A percentile compares a stretch with the other conserved stretches of the same genome.
Evolutionary conservation across 352 stramenopile genomes (phyloP).

Genomic region (Pythium guiyangense): DNA sequence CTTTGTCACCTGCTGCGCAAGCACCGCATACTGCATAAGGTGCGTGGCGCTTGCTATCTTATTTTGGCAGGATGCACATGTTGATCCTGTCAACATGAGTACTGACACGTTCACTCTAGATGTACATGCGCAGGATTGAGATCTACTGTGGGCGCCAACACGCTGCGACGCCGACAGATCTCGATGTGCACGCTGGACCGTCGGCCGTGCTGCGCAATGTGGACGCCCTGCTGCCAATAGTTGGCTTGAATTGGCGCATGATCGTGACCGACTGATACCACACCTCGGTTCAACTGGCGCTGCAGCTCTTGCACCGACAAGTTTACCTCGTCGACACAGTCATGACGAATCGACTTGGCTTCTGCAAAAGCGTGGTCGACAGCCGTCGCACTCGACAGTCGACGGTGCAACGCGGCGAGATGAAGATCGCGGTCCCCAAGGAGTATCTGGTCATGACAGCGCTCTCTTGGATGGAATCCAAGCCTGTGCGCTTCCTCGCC

Average conservation of each 20-base stretch:
- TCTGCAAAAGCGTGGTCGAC: not conserved
- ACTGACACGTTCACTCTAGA: too few species aligned
- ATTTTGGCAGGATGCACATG: too few species aligned
- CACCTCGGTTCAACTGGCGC: not conserved
- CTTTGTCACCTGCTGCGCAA: too few species aligned
- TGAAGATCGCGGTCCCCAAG: not conserved
- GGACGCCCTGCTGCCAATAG: not conserved
- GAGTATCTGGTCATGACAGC: not conserved
- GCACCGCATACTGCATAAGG: too few species aligned
- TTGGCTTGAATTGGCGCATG: not conserved
- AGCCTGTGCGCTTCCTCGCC: not conserved
- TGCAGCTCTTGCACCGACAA: not conserved
- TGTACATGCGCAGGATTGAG: too few species aligned
- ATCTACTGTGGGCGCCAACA: too few species aligned
- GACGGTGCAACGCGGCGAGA: not conserved
- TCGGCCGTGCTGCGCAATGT: not conserved
- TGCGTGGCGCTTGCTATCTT: too few species aligned
- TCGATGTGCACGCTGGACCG: not conserved
- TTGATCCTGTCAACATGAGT: too few species aligned
- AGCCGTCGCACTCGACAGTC: not conserved
- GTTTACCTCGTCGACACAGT: not conserved
- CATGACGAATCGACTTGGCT: not conserved
- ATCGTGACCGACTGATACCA: not conserved
- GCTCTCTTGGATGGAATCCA: not conserved
- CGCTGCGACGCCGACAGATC: too few species aligned